Evolutionary conservation across 2,329 filamentous ascomycete genomes (phyloP), one percentile per base, ranked within the genome.

Genomic region (Chrysoporthe puriensis): DNA sequence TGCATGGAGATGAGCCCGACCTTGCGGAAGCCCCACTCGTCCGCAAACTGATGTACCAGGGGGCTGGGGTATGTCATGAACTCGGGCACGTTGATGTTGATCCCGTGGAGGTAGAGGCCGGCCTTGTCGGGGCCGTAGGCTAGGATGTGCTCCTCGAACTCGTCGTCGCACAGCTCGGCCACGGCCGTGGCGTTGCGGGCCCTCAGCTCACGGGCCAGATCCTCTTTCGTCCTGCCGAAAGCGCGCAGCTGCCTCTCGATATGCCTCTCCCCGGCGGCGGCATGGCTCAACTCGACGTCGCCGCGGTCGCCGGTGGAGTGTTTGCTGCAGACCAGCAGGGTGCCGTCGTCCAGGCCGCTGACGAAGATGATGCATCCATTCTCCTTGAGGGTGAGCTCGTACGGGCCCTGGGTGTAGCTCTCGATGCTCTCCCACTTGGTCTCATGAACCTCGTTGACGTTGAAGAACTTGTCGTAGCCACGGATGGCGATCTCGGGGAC

Each of bases 281-380:
- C 93, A 82, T 99, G 96, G 79, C 93, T 97, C 67, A 91, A 72
- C 42, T 89, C 85, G 5, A 83, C 80, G 75, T 96, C 93, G 32
- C 79, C 80, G n/a, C 95, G 87, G 34, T 88, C 83, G 7, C 96
- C 96, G 0, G 94, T 98, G 0, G 96, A 98, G 78, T 99, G 96
- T 77, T 99, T 99, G 84, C 95, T 98, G 86, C 95, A 98, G n/a
- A 99, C 94, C 8, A 99, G 83, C 11, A 99, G 83, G 1, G 92
- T 93, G 46, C 88, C 94, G 74, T 97, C 94, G 74, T 96, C 92
- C 32, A 99, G 84, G 16, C 94, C 96, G 18, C 94, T 91, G 57
- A 99, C 89, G 82, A 99, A 99, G 73, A 99, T 97, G 79, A 99
- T 99, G 79, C 96, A 99, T n/a, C 96, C 96, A 75, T 99, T 99